Percentiles rank a stretch among this genome's conserved stretches.
These are phyloP conservation scores for Fusarium sp. DNA, from an alignment of 2,329 filamentous ascomycete genomes.

Conservation along the genomic window DNA sequence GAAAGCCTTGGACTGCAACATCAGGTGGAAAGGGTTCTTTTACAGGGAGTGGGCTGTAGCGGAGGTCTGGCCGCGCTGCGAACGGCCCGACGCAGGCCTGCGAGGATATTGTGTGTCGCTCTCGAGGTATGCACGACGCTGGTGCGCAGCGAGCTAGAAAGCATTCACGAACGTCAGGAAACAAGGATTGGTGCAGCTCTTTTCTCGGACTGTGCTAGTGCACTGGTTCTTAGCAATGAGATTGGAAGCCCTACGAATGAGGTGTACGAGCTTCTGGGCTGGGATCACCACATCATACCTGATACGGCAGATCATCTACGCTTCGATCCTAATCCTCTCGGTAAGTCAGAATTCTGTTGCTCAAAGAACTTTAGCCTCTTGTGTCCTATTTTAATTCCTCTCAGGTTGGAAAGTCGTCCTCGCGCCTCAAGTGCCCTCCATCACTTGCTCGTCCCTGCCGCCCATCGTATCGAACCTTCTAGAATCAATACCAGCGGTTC, in stretches of 20 bases:
- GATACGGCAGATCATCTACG: slow-evolving; percentile 74
- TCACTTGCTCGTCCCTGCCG: slow-evolving; percentile 66
- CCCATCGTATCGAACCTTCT: slow-evolving; percentile 70
- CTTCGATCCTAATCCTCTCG: slow-evolving; percentile 75
- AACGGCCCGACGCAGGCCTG: slow-evolving; percentile 71
- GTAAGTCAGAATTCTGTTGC: slow-evolving; percentile 60
- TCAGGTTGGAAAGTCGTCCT: slow-evolving; percentile 74
- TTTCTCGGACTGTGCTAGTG: slow-evolving; percentile 79
- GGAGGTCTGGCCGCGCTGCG: slow-evolving; percentile 74
- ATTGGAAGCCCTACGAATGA: slow-evolving; percentile 63
- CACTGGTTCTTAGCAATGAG: slow-evolving; percentile 74
- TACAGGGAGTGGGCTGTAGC: slow-evolving; percentile 77
- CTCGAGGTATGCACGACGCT: slow-evolving; percentile 74
- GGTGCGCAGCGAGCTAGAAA: slow-evolving; percentile 75
- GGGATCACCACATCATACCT: slow-evolving; percentile 74
- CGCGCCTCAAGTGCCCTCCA: slow-evolving; percentile 71
- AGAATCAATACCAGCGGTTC: slow-evolving; percentile 61
- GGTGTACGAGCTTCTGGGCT: slow-evolving; percentile 74
- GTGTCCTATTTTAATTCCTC: too few relatives aligned
- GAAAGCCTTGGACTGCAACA: slow-evolving; percentile 69
- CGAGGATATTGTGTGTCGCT: slow-evolving; percentile 75
- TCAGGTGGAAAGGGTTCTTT: slow-evolving; percentile 73
- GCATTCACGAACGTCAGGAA: slow-evolving; percentile 70
- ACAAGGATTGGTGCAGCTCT: slow-evolving; percentile 75
- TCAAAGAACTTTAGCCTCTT: too few relatives aligned